Evolutionary conservation across 345 rosid species (phyloP), one percentile per base, ranked within the genome.

Genomic region (Diplotaxis tenuifolia): DNA sequence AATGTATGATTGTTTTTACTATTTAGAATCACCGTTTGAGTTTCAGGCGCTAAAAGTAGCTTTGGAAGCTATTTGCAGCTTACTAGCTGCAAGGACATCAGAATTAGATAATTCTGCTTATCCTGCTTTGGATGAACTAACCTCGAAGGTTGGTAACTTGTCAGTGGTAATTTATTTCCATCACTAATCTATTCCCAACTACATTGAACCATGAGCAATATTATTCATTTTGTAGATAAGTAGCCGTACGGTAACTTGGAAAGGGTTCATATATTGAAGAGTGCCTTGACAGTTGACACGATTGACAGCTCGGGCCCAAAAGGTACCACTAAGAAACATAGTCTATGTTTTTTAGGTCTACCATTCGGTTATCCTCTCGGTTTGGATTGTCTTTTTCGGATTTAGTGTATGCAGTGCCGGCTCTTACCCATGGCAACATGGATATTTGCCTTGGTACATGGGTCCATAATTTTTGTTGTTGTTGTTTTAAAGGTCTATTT

Each of bases 191-290:
- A 65, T 20, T 29, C 11, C 56, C 28, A 66, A 34, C 65, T 71
- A 45, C 20, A 62, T 7, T 15, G 20, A 27, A 28, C 21, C 3
- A 31, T 22, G 38, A 61, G 6, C 23, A 61, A 7, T 0, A 2
- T 15, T 16, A 7, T 32, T 32, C 31, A 11, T 38, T 68, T 25
- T 81, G 77, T 85, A 88, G 98, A 86, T 93, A n/a, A 93, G 96
- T 75, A 87, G 96, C 81, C 89, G n/a, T n/a, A n/a, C n/a, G n/a
- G 91, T 68, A 89, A 91, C 83, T 80, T 93, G 92, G 98, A 89
- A 61, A 86, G 91, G 77, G 96, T 91, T 80, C 88, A 91, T 31
- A 93, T 87, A 84, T 64, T 91, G 85, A 93, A 93, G 88, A 91
- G 96, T 86, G 82, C 86, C 57, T n/a, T n/a, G n/a, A n/a, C n/a